Evolutionary conservation across 106 monocot genomes (phyloP).

Genomic region (Vanilla planifolia): DNA sequence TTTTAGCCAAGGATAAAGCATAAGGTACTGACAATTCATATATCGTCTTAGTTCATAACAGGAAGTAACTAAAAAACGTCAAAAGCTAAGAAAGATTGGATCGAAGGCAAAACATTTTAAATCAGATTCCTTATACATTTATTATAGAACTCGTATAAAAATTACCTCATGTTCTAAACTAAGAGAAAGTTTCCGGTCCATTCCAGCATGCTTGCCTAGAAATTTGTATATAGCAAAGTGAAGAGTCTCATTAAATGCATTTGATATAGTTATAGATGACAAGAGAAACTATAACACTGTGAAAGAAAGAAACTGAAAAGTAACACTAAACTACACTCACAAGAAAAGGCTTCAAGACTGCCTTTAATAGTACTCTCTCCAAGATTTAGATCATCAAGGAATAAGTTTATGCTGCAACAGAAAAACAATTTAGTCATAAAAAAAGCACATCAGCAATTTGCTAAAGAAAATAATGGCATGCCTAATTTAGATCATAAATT

Average conservation of each 20-base stretch:
- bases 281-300: not conserved
- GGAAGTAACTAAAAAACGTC: no score
- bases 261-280: not conserved
- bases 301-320: not conserved
- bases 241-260: not conserved
- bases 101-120: not conserved
- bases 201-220: constrained; percentile 74
- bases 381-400: constrained; percentile 64
- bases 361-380: constrained; percentile 89
- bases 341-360: constrained; percentile 80
- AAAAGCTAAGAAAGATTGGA: no score
- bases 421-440: not conserved
- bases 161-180: constrained; percentile 91
- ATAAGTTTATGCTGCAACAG: constrained; percentile 71
- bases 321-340: constrained; percentile 30
- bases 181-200: constrained; percentile 70
- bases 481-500: not conserved
- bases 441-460: not conserved
- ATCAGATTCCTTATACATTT: not conserved
- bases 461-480: not conserved
- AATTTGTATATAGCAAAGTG: not conserved
- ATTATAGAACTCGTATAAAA: not conserved
- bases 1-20: no score
- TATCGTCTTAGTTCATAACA: no score
- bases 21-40: no score